Evolutionary conservation across 345 rosid species (phyloP).

Genomic region (Pugionium cornutum): DNA sequence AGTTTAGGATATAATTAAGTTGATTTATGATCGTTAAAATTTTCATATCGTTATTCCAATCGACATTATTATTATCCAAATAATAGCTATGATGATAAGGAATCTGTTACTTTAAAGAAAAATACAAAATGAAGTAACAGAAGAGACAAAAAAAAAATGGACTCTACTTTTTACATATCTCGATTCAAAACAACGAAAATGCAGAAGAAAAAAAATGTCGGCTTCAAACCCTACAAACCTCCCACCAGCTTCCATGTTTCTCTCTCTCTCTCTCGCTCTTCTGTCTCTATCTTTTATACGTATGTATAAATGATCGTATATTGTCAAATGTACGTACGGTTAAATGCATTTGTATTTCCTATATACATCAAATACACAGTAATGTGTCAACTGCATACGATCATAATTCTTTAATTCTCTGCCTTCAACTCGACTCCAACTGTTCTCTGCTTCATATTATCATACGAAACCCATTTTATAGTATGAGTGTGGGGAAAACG

Average conservation of each 20-base stretch:
- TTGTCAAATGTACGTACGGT: not conserved
- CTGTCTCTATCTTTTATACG: constrained; percentile 22
- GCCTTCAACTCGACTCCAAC: no score
- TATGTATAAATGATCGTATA: not conserved
- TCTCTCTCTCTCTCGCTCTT: constrained; percentile 42
- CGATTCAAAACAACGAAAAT: constrained; percentile 19
- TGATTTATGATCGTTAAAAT: no score
- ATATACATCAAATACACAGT: not conserved
- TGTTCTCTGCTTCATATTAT: no score
- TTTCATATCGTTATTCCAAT: not conserved
- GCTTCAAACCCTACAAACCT: constrained; percentile 60
- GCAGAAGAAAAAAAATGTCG: constrained; percentile 40
- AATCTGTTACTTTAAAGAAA: constrained; percentile 13
- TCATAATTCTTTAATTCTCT: no score
- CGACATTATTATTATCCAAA: constrained; percentile 25
- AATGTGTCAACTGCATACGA: no score
- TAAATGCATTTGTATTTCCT: not conserved
- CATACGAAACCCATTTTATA: no score
- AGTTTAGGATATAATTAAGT: no score
- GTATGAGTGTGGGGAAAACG: not conserved
- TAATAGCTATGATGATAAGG: constrained; percentile 32
- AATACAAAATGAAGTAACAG: constrained; percentile 21
- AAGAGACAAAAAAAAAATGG: constrained; percentile 22
- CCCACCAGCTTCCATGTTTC: constrained; percentile 52
- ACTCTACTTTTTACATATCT: constrained; percentile 27